These are phyloP conservation scores for Huntiella decipiens DNA, from an alignment of 2,329 filamentous ascomycete genomes.

Conservation along the genomic window DNA sequence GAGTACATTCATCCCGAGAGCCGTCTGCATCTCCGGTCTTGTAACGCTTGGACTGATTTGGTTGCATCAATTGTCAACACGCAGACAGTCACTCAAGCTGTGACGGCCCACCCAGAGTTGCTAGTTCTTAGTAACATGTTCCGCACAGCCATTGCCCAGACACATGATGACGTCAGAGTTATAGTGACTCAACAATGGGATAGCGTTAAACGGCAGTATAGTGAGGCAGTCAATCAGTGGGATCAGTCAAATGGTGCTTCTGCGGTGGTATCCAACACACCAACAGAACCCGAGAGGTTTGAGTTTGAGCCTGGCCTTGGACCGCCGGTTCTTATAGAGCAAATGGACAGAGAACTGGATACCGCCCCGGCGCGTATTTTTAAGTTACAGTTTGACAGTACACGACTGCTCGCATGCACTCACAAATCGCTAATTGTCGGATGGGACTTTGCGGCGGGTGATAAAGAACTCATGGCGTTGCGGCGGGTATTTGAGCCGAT, in stretches of 20 bases:
- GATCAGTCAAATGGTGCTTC: neutral
- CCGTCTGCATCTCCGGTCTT: neutral
- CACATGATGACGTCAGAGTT: neutral
- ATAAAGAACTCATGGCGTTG: constrained; percentile 60
- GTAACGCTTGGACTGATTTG: neutral
- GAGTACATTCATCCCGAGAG: neutral
- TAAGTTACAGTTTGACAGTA: constrained; percentile 89
- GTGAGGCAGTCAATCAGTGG: neutral
- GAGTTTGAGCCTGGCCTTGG: constrained; percentile 1
- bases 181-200: neutral
- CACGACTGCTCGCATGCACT: constrained; percentile 84
- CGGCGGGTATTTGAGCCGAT: constrained; percentile 56
- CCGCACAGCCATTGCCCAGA: neutral
- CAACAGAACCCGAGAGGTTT: neutral
- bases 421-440: constrained; percentile 84
- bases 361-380: constrained; percentile 51
- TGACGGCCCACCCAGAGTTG: neutral
- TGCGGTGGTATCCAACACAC: neutral
- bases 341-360: constrained; percentile 18
- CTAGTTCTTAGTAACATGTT: neutral
- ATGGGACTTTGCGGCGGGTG: constrained; percentile 90
- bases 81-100: neutral
- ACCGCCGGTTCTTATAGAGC: constrained; percentile 7
- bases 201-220: neutral
- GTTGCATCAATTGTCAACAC: neutral